phyloP scores from a whole-genome alignment of 2,329 filamentous ascomycete genomes.

The Alternaria incomplexa region DNA sequence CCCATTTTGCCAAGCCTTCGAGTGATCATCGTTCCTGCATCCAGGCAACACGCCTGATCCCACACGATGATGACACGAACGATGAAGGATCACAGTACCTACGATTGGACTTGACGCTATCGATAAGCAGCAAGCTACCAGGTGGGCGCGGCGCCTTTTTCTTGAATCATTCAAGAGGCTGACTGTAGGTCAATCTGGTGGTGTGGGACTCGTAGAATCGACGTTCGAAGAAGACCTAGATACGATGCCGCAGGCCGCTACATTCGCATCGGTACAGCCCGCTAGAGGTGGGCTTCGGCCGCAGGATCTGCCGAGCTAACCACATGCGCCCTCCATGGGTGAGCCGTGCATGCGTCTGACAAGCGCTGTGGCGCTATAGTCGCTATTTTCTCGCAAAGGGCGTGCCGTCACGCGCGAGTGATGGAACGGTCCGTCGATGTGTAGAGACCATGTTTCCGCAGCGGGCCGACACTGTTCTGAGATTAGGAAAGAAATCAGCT shows the following conservation, averaged over 20 bases:
- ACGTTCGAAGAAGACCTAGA: background rate
- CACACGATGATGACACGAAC: background rate
- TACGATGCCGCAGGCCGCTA: slow-evolving; percentile 5
- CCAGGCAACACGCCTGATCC: background rate
- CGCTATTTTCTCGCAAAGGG: background rate
- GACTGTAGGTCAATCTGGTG: background rate
- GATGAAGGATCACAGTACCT: slow-evolving; percentile 2
- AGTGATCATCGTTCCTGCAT: slow-evolving; percentile 8
- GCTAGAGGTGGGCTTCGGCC: slow-evolving; percentile 10
- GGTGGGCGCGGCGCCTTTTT: background rate
- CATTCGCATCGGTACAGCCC: background rate
- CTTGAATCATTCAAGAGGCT: background rate
- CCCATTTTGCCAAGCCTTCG: background rate
- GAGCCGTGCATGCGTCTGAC: slow-evolving; percentile 8
- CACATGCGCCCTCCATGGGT: slow-evolving; percentile 7
- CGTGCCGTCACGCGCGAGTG: background rate
- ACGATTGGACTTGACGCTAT: background rate
- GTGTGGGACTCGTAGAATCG: background rate
- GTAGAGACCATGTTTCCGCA: background rate
- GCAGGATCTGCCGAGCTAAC: slow-evolving; percentile 4
- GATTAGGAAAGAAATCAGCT: background rate
- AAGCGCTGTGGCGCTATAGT: slow-evolving; percentile 15
- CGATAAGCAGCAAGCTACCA: slow-evolving; percentile 2
- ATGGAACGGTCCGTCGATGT: slow-evolving; percentile 2
- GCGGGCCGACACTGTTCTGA: background rate